Conservation (phyloP, 1,284 basidiomycete genomes). For the Cystobasidium sp. region DNA sequence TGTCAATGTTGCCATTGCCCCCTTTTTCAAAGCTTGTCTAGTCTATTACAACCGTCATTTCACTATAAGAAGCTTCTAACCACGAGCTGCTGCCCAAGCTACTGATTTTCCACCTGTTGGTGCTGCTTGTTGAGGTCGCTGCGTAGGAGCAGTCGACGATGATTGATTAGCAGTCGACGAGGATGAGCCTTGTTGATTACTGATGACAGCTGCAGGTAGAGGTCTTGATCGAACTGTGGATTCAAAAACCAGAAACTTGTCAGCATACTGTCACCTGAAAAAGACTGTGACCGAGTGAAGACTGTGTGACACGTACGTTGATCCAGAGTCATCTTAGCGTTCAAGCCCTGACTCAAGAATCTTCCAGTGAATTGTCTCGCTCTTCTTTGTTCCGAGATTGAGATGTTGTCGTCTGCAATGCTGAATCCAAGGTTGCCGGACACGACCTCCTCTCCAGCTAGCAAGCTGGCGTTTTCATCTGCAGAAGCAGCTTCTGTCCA, state of each 20-base stretch:
- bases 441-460: slow-evolving; percentile 39
- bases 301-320: slow-evolving; percentile 21
- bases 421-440: slow-evolving; percentile 38
- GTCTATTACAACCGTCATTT: not conserved
- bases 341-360: slow-evolving; percentile 36
- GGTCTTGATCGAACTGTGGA: slow-evolving; percentile 21
- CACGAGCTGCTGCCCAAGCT: slow-evolving; percentile 29
- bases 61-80: not conserved
- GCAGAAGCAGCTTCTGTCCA: slow-evolving; percentile 63
- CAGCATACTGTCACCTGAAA: not conserved
- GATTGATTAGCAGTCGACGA: not conserved
- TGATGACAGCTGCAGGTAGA: slow-evolving; percentile 17
- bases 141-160: slow-evolving; percentile 2
- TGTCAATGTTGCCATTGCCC: not conserved
- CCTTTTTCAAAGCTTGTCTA: not conserved
- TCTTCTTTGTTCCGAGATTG: slow-evolving; percentile 35
- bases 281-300: not conserved
- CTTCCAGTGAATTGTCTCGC: slow-evolving; percentile 40
- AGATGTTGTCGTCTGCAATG: slow-evolving; percentile 32
- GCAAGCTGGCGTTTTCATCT: slow-evolving; percentile 21
- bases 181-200: slow-evolving; percentile 19
- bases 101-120: slow-evolving; percentile 29
- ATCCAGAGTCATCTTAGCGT: slow-evolving; percentile 37
- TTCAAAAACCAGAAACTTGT: not conserved
- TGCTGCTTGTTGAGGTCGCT: slow-evolving; percentile 1